phyloP scores from a whole-genome alignment of 108 stramenopile species.

The Mayamaea pseudoterrestris region DNA sequence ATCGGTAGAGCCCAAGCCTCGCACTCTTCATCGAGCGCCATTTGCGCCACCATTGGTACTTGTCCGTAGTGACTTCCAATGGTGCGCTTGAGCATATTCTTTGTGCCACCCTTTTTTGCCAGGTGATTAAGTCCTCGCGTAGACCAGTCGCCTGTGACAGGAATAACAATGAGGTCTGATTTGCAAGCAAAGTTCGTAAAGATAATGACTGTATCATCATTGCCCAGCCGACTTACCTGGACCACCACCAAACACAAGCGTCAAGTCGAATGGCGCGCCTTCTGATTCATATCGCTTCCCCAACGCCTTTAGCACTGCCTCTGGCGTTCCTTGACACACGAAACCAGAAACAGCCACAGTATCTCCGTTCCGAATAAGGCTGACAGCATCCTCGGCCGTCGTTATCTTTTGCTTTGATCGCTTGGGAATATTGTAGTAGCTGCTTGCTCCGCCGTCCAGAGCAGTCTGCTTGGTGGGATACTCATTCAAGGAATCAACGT shows the following conservation, averaged over 20 bases:
- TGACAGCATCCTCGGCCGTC: constrained; percentile 32
- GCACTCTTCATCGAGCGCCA: constrained; percentile 43
- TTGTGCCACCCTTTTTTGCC: constrained; percentile 22
- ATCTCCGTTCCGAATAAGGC: constrained; percentile 31
- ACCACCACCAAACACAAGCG: constrained; percentile 66
- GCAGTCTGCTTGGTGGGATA: too few relatives aligned
- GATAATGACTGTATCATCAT: too few relatives aligned
- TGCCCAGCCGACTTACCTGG: too few relatives aligned
- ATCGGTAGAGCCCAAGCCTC: constrained; percentile 72
- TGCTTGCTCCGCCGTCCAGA: too few relatives aligned
- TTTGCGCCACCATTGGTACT: constrained; percentile 43
- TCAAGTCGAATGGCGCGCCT: constrained; percentile 29
- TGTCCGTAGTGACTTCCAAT: constrained; percentile 78
- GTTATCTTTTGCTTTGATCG: constrained; percentile 26
- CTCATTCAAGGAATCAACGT: too few relatives aligned
- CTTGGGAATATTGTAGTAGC: constrained; percentile 16
- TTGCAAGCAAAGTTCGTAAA: too few relatives aligned
- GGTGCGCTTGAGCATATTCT: constrained; percentile 42
- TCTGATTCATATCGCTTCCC: constrained; percentile 40
- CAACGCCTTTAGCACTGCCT: constrained; percentile 38
- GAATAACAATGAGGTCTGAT: neutral
- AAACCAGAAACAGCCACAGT: constrained; percentile 59
- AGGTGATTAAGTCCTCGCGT: constrained; percentile 57
- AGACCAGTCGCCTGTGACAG: constrained; percentile 39
- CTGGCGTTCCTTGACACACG: constrained; percentile 55